A percentile compares a stretch with the other conserved stretches of the same genome.
Evolutionary conservation across 352 stramenopile genomes (phyloP).

Genomic region (Phytophthora hybrid): DNA sequence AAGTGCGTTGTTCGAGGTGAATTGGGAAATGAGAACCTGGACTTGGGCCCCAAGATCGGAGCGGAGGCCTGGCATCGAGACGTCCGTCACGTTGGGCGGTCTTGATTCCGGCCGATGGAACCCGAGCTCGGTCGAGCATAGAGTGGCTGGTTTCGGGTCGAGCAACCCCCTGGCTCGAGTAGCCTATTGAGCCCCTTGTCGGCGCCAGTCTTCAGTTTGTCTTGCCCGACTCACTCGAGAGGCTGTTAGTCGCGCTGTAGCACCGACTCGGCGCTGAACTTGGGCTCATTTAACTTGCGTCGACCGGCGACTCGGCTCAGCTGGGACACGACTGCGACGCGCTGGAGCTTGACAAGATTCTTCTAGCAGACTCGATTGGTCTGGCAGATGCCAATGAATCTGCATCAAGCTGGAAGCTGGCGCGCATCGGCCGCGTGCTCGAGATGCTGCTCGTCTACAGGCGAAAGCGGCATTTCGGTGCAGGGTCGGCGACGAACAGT

Average conservation of each 20-base stretch:
- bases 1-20: conserved; percentile 10
- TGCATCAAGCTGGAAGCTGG: background rate
- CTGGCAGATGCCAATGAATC: conserved; percentile 10
- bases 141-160: background rate
- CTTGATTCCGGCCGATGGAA: background rate
- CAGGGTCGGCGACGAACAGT: background rate
- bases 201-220: background rate
- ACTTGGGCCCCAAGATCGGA: background rate
- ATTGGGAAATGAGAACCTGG: conserved; percentile 16
- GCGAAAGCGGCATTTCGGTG: background rate
- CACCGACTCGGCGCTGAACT: conserved; percentile 1
- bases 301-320: conserved; percentile 2
- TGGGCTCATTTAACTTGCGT: conserved; percentile 8
- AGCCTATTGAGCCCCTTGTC: background rate
- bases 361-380: background rate
- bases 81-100: background rate
- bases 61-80: background rate
- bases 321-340: background rate
- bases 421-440: background rate
- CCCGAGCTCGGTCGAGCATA: background rate
- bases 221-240: background rate
- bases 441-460: background rate
- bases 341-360: background rate
- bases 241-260: background rate
- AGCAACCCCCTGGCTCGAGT: background rate